Base-by-base conservation (phyloP, 768 basidiomycete species). In the Boletales sp. region DNA sequence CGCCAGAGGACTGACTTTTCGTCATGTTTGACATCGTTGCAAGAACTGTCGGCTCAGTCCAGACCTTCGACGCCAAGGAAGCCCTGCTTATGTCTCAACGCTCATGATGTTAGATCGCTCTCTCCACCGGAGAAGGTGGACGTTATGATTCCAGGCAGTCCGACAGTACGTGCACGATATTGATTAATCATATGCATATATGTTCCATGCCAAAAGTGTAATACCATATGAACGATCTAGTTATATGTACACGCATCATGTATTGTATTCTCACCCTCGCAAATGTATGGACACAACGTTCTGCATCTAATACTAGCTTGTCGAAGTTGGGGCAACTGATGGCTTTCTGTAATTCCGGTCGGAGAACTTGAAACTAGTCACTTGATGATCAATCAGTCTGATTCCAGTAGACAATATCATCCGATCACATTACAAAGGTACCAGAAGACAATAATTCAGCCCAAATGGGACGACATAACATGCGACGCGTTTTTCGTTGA, bases 41-140 rank as follows among this genome's bases (percentile, higher is more conserved):
- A 49, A 38, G 60, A 60, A 2, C 38, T 67, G 10, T 66, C 65
- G 7, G 50, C 48, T 42, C 56, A 43, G 39, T 57, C 60, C 12
- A 51, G 45, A 31, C 40, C 48, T 19, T 29, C 12, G 1, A 18
- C 48, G 12, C n/a, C 55, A 15, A 56, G 45, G 49, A 57, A 37
- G 39, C 19, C 1, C 7, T 54, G 52, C 45, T 50, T 51, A 32
- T 56, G 53, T 47, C 27, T 44, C 24, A 15, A 36, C n/a, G 41
- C 40, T 24, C 29, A 40, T 5, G 18, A 36, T 12, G 10, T 29
- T 13, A 18, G 15, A 2, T n/a, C 38, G 9, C 43, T 36, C 9
- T 24, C n/a, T 13, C 41, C 31, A 15, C 50, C 35, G 5, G 50
- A 55, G 44, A 60, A 47, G 51, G 54, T 55, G 8, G 43, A 52